Percentiles rank a stretch among this genome's conserved stretches.
phyloP scores from a whole-genome alignment of 2,329 filamentous ascomycete genomes.

The Talaromyces funiculosus region DNA sequence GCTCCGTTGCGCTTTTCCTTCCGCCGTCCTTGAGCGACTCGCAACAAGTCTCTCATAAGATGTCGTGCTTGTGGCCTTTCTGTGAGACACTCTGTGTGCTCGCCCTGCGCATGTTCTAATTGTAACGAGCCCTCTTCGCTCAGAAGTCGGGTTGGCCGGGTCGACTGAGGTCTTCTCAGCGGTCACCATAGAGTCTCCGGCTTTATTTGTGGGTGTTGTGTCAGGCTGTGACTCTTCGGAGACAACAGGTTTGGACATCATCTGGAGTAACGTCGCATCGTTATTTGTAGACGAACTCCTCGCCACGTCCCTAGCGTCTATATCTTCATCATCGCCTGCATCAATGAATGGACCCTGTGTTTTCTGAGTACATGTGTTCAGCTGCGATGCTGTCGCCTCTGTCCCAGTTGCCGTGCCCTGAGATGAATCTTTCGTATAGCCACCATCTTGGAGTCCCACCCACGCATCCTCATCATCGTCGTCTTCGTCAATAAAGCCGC shows the following conservation, averaged over 20 bases:
- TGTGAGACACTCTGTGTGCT: slow-evolving; percentile 39
- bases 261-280: slow-evolving; percentile 23
- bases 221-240: background rate
- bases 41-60: slow-evolving; percentile 53
- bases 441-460: background rate
- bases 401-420: background rate
- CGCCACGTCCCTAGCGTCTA: slow-evolving; percentile 24
- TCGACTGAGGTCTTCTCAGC: background rate
- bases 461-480: slow-evolving; percentile 12
- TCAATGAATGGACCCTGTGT: slow-evolving; percentile 11
- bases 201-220: background rate
- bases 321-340: slow-evolving; percentile 17
- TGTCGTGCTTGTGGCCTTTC: slow-evolving; percentile 28
- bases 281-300: slow-evolving; percentile 26
- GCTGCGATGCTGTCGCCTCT: background rate
- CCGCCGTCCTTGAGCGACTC: slow-evolving; percentile 45
- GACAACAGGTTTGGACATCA: background rate
- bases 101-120: slow-evolving; percentile 48
- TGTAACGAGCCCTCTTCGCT: slow-evolving; percentile 20
- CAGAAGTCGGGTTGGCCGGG: background rate
- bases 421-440: background rate
- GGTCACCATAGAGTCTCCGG: background rate
- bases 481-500: slow-evolving; percentile 11
- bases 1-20: slow-evolving; percentile 53
- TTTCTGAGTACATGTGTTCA: background rate